Evolutionary conservation across 2,329 filamentous ascomycete genomes (phyloP), one percentile per base, ranked within the genome.

Genomic region (Phyllosticta citriasiana): DNA sequence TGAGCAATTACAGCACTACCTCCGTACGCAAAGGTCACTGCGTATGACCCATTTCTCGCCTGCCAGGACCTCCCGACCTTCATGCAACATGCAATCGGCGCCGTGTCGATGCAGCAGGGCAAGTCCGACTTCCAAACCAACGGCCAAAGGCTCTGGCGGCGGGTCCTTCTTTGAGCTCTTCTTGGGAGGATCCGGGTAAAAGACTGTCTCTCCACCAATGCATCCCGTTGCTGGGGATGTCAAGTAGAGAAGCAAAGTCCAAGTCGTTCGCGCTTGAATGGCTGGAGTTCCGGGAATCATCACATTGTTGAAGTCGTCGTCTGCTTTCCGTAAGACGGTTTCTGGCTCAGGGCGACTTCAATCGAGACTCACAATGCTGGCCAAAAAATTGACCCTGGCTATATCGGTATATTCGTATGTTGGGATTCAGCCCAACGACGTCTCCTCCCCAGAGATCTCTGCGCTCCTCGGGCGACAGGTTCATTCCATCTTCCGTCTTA

Each of bases 41-140:
- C 91, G 80, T 63, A 96, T 82, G 63, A 96, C 86, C 91, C 91
- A 96, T 74, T 96, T 96, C 76, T 96, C 90, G 9, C 91, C 91
- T 52, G 82, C 80, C 1, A 77, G 81, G 0, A 96, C 91, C 71
- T 95, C 86, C 62, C 84, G 82, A 0, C 91, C 91, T 74, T 96
- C 91, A 73, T 96, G 92, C 69, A 97, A 76, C 77, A 97, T 83
- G 75, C 93, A 97, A 64, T 93, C 88, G 65, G 90, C 84, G 0
- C 93, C 92, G 75, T 97, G 93, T 65, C 89, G 89, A 74, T 97
- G 93, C 63, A 97, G 78, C 27, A 97, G 78, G 35, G 91, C 82
- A 81, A 93, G 88, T 2, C 93, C 93, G n/a, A 87, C 87, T 72
- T 96, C 89, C 10, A 89, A 83, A 0, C 81, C 81, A 6, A 95